Base-by-base conservation (phyloP, 2,329 filamentous ascomycete species). In the Mycocentrospora acerina region DNA sequence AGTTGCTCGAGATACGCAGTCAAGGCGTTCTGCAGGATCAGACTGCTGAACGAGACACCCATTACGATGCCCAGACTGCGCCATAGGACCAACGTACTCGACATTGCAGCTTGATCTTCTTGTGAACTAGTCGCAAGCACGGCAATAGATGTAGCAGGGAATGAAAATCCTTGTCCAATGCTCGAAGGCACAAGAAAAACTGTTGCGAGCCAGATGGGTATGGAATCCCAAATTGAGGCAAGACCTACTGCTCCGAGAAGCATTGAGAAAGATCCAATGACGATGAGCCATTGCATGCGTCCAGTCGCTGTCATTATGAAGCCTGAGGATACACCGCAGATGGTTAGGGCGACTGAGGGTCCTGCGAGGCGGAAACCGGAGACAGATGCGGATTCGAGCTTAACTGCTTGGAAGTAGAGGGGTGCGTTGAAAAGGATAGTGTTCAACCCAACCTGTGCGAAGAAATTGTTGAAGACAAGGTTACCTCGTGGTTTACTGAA, bases 1-100 rank as follows among this genome's bases (percentile, higher is more conserved):
- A 77, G 74, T 9, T 60, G 47, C 4, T 78, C 66, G 4, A 91
- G 72, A 49, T 82, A 83, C 13, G 73, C 67, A 7, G 78, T 67
- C 35, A 91, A 69, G 1, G 79, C 75, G 55, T 89, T 89, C 68
- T 91, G 86, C 45, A 90, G 71, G 7, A 89, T 79, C 40, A 89
- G 74, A 59, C 83, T 86, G 50, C 81, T 86, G 35, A 77, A 71
- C 1, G 86, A 81, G 29, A 90, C 79, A n/a, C 86, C 87, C 57
- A 90, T 74, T 1, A 90, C 85, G 39, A 77, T 78, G 6, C 86
- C 87, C 4, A 90, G 66, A 41, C 79, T 81, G 37, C 86, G 77
- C 80, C 84, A 89, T 13, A 90, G 69, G 13, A 85, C 77, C 44
- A 90, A 70, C 0, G 86, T 88, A 36, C 78, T 81, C 1, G 85